Percentiles rank a stretch among this genome's conserved stretches.
Conservation (phyloP, 2,329 filamentous ascomycete genomes). For the Cladosporium austrohemisphaericum region DNA sequence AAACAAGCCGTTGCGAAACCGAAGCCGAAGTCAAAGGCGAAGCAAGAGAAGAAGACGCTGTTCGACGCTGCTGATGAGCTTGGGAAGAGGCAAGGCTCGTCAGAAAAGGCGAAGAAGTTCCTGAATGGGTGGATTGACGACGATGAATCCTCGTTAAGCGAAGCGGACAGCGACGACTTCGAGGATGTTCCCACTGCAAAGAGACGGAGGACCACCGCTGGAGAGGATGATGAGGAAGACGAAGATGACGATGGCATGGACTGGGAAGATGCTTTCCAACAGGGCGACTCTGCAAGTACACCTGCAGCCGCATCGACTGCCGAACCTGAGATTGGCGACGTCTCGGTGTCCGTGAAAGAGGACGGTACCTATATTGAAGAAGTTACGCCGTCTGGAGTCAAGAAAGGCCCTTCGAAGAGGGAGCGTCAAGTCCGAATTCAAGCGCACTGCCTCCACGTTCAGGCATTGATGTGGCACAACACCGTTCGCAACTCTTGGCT, state of each 20-base stretch:
- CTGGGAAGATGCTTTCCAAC: slow-evolving; percentile 54
- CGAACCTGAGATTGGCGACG: slow-evolving; percentile 30
- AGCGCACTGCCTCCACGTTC: slow-evolving; percentile 86
- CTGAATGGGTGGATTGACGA: slow-evolving; percentile 38
- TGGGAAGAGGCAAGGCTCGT: slow-evolving; percentile 24
- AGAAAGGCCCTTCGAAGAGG: slow-evolving; percentile 81
- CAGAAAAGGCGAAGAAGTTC: slow-evolving; percentile 33
- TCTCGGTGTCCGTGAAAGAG: slow-evolving; percentile 35
- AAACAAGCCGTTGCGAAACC: slow-evolving; percentile 28
- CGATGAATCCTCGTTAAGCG: slow-evolving; percentile 39
- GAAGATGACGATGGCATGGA: slow-evolving; percentile 59
- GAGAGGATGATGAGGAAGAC: slow-evolving; percentile 49
- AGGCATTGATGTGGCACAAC: slow-evolving; percentile 86
- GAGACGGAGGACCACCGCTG: slow-evolving; percentile 46
- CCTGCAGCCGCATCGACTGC: slow-evolving; percentile 7
- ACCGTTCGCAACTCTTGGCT: slow-evolving; percentile 79
- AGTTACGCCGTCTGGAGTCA: slow-evolving; percentile 45
- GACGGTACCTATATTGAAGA: slow-evolving; percentile 39
- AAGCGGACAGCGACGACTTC: slow-evolving; percentile 48
- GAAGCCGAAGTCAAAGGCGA: slow-evolving; percentile 21
- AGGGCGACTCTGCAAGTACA: slow-evolving; percentile 18
- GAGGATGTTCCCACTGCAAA: slow-evolving; percentile 43
- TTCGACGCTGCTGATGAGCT: slow-evolving; percentile 45
- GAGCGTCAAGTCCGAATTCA: slow-evolving; percentile 73
- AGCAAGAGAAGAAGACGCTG: slow-evolving; percentile 36